Evolutionary conservation across 441 rosid genomes (phyloP), one percentile per base, ranked within the genome.

Genomic region (Brassica balearica): DNA sequence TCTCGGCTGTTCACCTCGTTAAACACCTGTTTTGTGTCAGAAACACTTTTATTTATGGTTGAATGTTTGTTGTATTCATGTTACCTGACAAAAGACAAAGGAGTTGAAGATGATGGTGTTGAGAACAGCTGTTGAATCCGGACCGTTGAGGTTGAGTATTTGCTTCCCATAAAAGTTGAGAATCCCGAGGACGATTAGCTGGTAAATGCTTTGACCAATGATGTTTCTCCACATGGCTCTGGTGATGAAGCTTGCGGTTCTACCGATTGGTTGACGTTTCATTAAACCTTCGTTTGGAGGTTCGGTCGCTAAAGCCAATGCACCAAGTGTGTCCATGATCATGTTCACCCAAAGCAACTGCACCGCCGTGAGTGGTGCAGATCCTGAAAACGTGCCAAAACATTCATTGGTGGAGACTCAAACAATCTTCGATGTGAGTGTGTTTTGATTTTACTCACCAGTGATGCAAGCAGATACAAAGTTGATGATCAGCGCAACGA

Each of bases 1-100:
- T 93, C 91, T 23, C 99, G 82, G 81, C 98, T 93, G 85, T 95
- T 95, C 61, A 95, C 86, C 73, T 95, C 95, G 53, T 95, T 95
- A 58, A 95, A 95, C 75, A 93, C 93, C 98, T 91, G 84, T 68
- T 68, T 73, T 51, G 2, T 19, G 19, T 19, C 19, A 19, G 19
- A 19, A 19, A 19, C 19, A 19, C 19, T 19, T 19, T 19, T 19
- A 19, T 19, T 19, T 19, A 10, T 59, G 65, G 25, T 58, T 64
- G 63, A 66, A 19, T 46, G 29, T 46, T 43, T 55, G 8, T 9
- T 8, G 27, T 29, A 32, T 12, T 27, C 46, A 38, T 56, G 4
- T 61, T 85, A 90, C 95, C 93, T 91, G 96, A 77, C 93, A 91
- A 81, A 91, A 91, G 72, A 91, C 96, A n/a, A 91, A 91, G 29